A percentile compares a stretch with the other conserved stretches of the same genome.
Conservation (phyloP, 2,329 filamentous ascomycete genomes). For the Hypoxylon sp. region DNA sequence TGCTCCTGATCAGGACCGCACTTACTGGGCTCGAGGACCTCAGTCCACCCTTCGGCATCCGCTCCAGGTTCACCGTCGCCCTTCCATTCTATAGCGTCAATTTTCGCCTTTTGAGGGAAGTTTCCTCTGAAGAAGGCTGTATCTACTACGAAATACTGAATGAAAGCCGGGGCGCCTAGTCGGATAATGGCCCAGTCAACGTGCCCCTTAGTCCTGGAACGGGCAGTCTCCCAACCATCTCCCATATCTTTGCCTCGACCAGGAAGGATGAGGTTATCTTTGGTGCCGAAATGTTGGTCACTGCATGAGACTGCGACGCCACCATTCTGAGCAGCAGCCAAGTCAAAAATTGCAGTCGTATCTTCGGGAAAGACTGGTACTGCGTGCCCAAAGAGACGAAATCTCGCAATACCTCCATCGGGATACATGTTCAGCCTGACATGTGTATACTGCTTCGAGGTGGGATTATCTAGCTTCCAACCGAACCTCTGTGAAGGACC, state of each 20-base stretch:
- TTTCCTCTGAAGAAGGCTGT: slow-evolving; percentile 89
- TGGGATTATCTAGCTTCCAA: slow-evolving; percentile 75
- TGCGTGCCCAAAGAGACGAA: slow-evolving; percentile 82
- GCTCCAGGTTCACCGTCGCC: slow-evolving; percentile 68
- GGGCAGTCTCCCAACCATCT: slow-evolving; percentile 88
- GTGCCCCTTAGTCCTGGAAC: slow-evolving; percentile 79
- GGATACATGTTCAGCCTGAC: slow-evolving; percentile 88
- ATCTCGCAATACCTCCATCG: slow-evolving; percentile 86
- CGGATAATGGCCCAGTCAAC: slow-evolving; percentile 86
- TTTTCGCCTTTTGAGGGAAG: slow-evolving; percentile 81
- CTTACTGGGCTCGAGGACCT: slow-evolving; percentile 76
- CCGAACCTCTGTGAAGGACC: slow-evolving; percentile 80
- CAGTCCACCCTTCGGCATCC: slow-evolving; percentile 73
- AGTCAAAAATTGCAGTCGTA: slow-evolving; percentile 76
- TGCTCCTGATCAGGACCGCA: slow-evolving; percentile 82
- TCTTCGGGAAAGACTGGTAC: slow-evolving; percentile 82
- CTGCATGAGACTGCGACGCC: slow-evolving; percentile 82
- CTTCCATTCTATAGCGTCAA: slow-evolving; percentile 73
- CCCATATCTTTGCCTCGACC: slow-evolving; percentile 88
- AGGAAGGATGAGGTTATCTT: slow-evolving; percentile 84
- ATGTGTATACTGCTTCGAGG: slow-evolving; percentile 80
- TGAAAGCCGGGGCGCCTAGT: slow-evolving; percentile 75
- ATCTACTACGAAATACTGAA: slow-evolving; percentile 79
- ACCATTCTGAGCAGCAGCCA: slow-evolving; percentile 84
- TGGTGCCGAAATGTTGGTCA: slow-evolving; percentile 88